A percentile compares a stretch with the other conserved stretches of the same genome.
These are phyloP conservation scores for Papilionanthe hybrid DNA, from an alignment of 116 monocot genomes.

Conservation along the genomic window DNA sequence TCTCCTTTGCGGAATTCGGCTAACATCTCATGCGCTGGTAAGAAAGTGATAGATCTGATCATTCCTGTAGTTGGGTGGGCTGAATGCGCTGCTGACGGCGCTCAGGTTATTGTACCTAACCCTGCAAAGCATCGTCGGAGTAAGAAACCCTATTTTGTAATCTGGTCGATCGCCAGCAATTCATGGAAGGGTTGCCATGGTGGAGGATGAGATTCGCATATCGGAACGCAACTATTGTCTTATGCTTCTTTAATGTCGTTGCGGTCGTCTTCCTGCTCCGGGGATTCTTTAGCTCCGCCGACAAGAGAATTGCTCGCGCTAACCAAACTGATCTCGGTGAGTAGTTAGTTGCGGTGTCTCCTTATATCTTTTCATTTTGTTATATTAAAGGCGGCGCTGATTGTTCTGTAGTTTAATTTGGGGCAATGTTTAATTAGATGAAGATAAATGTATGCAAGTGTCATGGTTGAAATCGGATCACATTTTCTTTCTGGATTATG, in stretches of 20 bases:
- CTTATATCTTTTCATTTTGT: neutral
- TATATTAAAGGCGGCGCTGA: neutral
- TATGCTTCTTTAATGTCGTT: conserved; percentile 67
- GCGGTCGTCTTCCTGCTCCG: conserved; percentile 50
- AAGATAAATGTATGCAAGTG: neutral
- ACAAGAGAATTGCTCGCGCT: neutral
- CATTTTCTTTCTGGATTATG: neutral
- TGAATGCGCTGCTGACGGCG: neutral
- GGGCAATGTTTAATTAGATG: neutral
- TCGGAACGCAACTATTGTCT: conserved; percentile 66
- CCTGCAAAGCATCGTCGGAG: neutral
- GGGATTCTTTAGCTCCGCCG: conserved; percentile 26
- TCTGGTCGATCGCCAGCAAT: neutral
- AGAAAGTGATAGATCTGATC: neutral
- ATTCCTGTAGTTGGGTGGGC: neutral
- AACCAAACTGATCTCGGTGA: conserved; percentile 7
- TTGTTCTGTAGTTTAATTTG: neutral
- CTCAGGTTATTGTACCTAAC: neutral
- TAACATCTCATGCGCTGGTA: no score
- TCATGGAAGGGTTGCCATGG: conserved; percentile 6
- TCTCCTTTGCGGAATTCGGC: no score
- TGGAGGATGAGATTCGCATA: conserved; percentile 48
- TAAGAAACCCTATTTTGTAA: neutral
- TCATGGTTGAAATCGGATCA: neutral
- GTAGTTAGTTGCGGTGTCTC: neutral